phyloP scores from a whole-genome alignment of 306 rosid genomes.

The Cicer bijugum region DNA sequence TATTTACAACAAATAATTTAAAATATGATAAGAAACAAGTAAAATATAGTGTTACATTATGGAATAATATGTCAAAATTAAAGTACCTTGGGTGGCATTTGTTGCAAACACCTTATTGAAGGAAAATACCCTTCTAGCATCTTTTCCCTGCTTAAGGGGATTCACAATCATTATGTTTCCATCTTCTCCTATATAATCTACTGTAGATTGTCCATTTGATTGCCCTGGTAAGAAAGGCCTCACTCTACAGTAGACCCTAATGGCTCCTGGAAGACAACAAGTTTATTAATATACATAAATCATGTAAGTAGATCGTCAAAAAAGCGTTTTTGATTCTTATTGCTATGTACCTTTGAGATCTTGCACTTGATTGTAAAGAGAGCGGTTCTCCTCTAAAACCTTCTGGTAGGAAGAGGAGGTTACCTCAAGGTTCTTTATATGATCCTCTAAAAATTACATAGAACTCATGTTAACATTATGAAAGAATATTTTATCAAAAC shows the following conservation, averaged over 20 bases:
- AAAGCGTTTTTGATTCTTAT: slow-evolving; percentile 26
- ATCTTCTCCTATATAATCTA: slow-evolving; percentile 92
- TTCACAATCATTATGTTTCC: slow-evolving; percentile 91
- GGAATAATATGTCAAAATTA: slow-evolving; percentile 20
- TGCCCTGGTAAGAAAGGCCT: slow-evolving; percentile 81
- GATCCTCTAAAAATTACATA: slow-evolving; percentile 57
- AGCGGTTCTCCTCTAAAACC: slow-evolving; percentile 85
- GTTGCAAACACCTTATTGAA: slow-evolving; percentile 91
- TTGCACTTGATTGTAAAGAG: slow-evolving; percentile 90
- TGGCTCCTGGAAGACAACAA: slow-evolving; percentile 66
- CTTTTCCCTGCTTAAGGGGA: slow-evolving; percentile 89
- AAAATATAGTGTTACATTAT: slow-evolving; percentile 13
- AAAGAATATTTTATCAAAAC: slow-evolving; percentile 19
- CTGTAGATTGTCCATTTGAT: slow-evolving; percentile 71
- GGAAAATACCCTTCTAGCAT: slow-evolving; percentile 82
- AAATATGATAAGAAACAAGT: slow-evolving; percentile 1
- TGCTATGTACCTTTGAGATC: slow-evolving; percentile 83
- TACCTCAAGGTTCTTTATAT: slow-evolving; percentile 75
- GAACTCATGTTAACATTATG: slow-evolving; percentile 36
- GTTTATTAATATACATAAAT: slow-evolving; percentile 14
- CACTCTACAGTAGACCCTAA: slow-evolving; percentile 95
- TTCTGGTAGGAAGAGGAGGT: slow-evolving; percentile 83
- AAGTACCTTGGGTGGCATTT: slow-evolving; percentile 85
- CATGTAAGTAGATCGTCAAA: slow-evolving; percentile 25
- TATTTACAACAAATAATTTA: neutral